Conservation (phyloP, 345 rosid genomes). For the Eucalyptus polyanthemos region DNA sequence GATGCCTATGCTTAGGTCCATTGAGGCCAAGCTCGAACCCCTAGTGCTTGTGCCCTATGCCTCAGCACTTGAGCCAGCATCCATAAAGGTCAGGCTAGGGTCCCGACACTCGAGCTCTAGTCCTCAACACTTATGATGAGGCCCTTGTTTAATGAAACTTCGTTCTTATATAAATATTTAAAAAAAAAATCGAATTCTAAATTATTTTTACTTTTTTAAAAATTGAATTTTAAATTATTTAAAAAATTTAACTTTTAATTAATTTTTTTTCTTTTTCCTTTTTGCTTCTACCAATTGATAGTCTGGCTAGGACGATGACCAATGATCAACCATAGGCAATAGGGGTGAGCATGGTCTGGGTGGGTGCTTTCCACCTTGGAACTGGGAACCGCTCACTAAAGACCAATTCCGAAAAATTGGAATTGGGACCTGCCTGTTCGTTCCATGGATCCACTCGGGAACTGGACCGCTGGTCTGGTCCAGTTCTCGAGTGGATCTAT, state of each 20-base stretch:
- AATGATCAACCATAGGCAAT: no score
- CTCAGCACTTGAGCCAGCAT: no score
- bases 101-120: accelerated
- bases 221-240: no score
- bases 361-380: no score
- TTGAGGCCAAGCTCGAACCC: accelerated
- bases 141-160: no score
- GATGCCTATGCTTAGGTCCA: no score
- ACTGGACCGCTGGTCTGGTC: accelerated
- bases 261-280: no score
- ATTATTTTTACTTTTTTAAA: no score
- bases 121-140: accelerated
- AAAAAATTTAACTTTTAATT: accelerated
- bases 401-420: accelerated
- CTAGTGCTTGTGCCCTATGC: no score
- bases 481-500: accelerated
- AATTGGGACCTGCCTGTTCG: accelerated
- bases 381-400: accelerated
- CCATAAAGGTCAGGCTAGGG: no score
- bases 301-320: accelerated
- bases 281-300: accelerated
- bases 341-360: accelerated
- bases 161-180: no score
- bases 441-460: no score
- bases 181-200: accelerated